Evolutionary conservation across 1,284 basidiomycete genomes (phyloP).

Genomic region (Neonothopanus nambi): DNA sequence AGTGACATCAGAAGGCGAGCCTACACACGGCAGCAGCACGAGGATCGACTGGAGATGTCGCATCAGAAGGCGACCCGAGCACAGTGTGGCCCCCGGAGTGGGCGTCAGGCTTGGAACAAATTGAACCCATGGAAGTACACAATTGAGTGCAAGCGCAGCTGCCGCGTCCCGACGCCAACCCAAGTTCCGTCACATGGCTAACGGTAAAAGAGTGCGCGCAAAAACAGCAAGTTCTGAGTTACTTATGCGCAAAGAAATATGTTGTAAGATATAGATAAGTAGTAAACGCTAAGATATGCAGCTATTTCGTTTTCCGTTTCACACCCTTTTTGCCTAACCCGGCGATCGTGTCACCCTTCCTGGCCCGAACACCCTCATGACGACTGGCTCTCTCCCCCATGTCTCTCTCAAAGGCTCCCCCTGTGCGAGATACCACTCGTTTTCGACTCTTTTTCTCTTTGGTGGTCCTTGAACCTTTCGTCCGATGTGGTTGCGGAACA

Average conservation of each 20-base stretch:
- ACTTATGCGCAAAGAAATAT: too few species aligned
- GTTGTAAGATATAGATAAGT: too few species aligned
- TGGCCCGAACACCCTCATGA: conserved; percentile 48
- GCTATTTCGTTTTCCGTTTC: conserved; percentile 14
- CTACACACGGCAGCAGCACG: conserved; percentile 52
- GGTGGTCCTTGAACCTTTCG: conserved; percentile 19
- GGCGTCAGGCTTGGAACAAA: conserved; percentile 61
- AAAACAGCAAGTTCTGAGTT: too few species aligned
- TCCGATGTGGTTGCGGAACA: conserved; percentile 22
- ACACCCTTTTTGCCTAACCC: conserved; percentile 48
- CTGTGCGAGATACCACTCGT: conserved; percentile 25
- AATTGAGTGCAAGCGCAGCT: too few species aligned
- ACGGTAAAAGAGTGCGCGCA: too few species aligned
- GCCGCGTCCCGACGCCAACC: too few species aligned
- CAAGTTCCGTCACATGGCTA: too few species aligned
- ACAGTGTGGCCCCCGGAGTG: conserved; percentile 58
- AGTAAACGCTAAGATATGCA: too few species aligned
- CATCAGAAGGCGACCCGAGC: conserved; percentile 37
- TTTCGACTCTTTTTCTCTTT: conserved; percentile 23
- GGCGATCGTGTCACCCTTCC: conserved; percentile 47
- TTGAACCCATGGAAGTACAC: conserved; percentile 53
- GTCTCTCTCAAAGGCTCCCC: conserved; percentile 43
- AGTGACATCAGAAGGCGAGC: not conserved
- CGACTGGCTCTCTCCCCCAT: conserved; percentile 33
- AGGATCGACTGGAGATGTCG: conserved; percentile 39